Base-by-base conservation (phyloP, 768 basidiomycete genomes). In the Trametes cinnabarina region DNA sequence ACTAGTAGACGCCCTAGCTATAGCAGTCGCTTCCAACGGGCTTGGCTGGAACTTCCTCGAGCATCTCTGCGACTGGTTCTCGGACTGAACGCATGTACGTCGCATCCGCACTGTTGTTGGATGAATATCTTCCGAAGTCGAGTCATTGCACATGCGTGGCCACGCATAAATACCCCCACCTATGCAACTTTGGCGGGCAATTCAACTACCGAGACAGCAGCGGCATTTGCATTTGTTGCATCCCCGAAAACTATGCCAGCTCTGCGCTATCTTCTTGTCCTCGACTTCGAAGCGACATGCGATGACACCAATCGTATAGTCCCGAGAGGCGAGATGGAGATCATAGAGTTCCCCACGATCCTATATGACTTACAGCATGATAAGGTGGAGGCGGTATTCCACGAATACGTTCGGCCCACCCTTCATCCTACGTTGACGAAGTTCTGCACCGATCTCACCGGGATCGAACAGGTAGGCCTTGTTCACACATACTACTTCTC, bases 221-320 rank as follows among this genome's bases (percentile, higher is more conserved):
- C 37, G 9, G 17, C 37, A 5, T n/a, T 15, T 15, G 14, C 34
- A 7, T 7, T n/a, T 39, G 5, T 8, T 39, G 15, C 37, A 15
- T n/a, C n/a, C 37, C 15, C 37, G 37, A n/a, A 8, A 5, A 43
- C 3, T 26, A 48, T 25, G 48, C 12, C 49, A 9, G n/a, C 10
- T 11, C 47, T 64, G 22, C 63, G 58, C 12, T 67, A 65, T 32
- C 62, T 71, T 3, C 62, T 71, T 26, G 54, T 71, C 17, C 62
- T 71, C 25, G 70, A 71, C 41, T 67, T 71, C 47, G 70, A 71
- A 48, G 70, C 68, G 0, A 69, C 68, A 10, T 69, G 70, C 51
- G 68, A 68, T 23, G 57, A 57, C 6, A 53, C 37, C 1, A 20
- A 41, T 3, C 32, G 19, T 1, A 20, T 56, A 12, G 46, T 61